Evolutionary conservation across 2,329 filamentous ascomycete genomes (phyloP).

Genomic region (Colletotrichum camelliae): DNA sequence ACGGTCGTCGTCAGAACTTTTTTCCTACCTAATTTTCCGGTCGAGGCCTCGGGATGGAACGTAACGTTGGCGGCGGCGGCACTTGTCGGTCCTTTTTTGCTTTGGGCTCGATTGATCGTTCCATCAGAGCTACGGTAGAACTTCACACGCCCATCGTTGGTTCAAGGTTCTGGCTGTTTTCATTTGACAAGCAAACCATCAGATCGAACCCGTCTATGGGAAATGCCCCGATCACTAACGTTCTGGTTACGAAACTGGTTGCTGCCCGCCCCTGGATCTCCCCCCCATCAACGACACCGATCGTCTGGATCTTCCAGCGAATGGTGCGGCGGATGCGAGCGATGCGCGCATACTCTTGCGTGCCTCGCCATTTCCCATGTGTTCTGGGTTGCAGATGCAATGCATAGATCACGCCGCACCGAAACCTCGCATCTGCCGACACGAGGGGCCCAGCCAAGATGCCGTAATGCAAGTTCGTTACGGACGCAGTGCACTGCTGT

Average conservation of each 20-base stretch:
- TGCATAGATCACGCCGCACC: neutral
- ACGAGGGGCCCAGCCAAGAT: neutral
- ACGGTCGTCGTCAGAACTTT: neutral
- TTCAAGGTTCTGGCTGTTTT: neutral
- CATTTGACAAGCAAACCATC: neutral
- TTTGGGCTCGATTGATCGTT: neutral
- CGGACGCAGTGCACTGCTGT: neutral
- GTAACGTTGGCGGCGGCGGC: neutral
- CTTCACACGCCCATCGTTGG: neutral
- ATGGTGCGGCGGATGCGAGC: neutral
- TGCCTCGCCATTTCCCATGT: neutral
- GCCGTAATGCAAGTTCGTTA: neutral
- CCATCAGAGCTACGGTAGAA: neutral
- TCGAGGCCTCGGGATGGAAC: neutral
- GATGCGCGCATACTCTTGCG: neutral
- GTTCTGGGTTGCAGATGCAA: neutral
- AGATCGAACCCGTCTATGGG: neutral
- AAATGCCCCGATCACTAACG: neutral
- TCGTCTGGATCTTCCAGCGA: neutral
- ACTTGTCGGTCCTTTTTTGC: neutral
- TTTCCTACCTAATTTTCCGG: neutral
- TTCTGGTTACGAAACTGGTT: neutral
- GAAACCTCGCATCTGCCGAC: neutral
- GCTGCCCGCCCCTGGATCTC: neutral
- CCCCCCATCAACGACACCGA: neutral